These are phyloP conservation scores for Prunus campanulata DNA, from an alignment of 306 rosid species.

Conservation along the genomic window DNA sequence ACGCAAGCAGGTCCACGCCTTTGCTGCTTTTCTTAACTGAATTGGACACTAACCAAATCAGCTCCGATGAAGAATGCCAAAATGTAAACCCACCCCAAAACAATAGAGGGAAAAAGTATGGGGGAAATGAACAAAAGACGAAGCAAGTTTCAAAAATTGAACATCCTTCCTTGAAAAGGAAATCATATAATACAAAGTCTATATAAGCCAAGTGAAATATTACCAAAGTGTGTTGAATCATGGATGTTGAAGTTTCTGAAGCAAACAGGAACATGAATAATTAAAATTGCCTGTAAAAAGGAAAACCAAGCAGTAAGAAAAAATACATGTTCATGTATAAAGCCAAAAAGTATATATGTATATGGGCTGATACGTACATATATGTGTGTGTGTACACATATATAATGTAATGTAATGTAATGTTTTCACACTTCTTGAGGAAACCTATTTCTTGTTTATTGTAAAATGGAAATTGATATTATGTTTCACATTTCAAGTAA, in stretches of 20 bases:
- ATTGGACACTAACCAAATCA: slow-evolving; percentile 29
- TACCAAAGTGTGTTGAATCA: slow-evolving; percentile 77
- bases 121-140: background rate
- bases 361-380: background rate
- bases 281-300: slow-evolving; percentile 75
- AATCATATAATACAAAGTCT: background rate
- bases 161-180: background rate
- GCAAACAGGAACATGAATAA: slow-evolving; percentile 76
- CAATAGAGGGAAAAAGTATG: background rate
- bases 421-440: background rate
- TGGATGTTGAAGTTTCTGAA: slow-evolving; percentile 64
- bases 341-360: background rate
- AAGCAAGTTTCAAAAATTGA: background rate
- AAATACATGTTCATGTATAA: background rate
- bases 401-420: too few relatives aligned
- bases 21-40: slow-evolving; percentile 70
- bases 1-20: slow-evolving; percentile 81
- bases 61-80: slow-evolving; percentile 11
- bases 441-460: background rate
- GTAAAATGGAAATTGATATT: background rate
- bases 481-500: background rate
- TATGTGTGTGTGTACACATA: background rate
- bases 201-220: slow-evolving; percentile 18
- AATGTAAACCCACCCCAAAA: background rate
- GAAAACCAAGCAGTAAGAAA: slow-evolving; percentile 32